Percentiles rank a stretch among this genome's conserved stretches.
phyloP scores from a whole-genome alignment of 768 basidiomycete genomes.

The Lyophyllum shimeji region DNA sequence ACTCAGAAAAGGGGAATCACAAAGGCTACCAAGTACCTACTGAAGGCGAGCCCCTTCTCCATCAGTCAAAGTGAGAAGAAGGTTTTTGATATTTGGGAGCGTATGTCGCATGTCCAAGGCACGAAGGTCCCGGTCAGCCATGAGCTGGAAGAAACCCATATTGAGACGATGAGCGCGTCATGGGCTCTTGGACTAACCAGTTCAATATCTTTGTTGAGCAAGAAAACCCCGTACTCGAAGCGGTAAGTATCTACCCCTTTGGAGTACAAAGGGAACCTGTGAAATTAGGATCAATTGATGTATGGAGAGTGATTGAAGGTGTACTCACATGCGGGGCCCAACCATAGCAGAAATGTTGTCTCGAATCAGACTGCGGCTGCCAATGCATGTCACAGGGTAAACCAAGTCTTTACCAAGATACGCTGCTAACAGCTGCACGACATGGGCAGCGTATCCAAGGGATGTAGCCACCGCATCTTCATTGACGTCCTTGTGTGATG shows the following conservation, averaged over 20 bases:
- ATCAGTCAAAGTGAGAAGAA: slow-evolving; percentile 82
- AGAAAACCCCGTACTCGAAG: slow-evolving; percentile 96
- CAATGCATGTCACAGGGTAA: slow-evolving; percentile 89
- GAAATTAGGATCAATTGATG: not conserved
- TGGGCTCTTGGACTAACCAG: slow-evolving; percentile 51
- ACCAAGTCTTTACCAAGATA: slow-evolving; percentile 76
- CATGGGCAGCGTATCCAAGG: slow-evolving; percentile 86
- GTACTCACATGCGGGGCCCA: slow-evolving; percentile 85
- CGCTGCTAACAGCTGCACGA: slow-evolving; percentile 77
- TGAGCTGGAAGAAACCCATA: slow-evolving; percentile 54
- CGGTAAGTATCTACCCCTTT: slow-evolving; percentile 95
- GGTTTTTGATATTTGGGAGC: slow-evolving; percentile 92
- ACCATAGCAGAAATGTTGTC: slow-evolving; percentile 96
- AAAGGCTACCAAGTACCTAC: slow-evolving; percentile 34
- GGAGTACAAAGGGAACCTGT: slow-evolving; percentile 92
- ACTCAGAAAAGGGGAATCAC: slow-evolving; percentile 18
- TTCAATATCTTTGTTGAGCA: slow-evolving; percentile 97
- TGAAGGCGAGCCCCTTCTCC: slow-evolving; percentile 50
- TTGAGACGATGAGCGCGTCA: slow-evolving; percentile 10
- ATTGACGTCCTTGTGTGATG: slow-evolving; percentile 67
- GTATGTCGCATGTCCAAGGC: slow-evolving; percentile 95
- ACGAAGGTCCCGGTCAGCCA: slow-evolving; percentile 85
- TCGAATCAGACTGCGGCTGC: slow-evolving; percentile 86
- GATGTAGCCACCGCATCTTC: slow-evolving; percentile 90
- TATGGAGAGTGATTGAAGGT: not conserved